A percentile compares a stretch with the other conserved stretches of the same genome.
These are phyloP conservation scores for Haplosporangium sp. DNA, from an alignment of 371 early-diverging fungal species.

Conservation along the genomic window DNA sequence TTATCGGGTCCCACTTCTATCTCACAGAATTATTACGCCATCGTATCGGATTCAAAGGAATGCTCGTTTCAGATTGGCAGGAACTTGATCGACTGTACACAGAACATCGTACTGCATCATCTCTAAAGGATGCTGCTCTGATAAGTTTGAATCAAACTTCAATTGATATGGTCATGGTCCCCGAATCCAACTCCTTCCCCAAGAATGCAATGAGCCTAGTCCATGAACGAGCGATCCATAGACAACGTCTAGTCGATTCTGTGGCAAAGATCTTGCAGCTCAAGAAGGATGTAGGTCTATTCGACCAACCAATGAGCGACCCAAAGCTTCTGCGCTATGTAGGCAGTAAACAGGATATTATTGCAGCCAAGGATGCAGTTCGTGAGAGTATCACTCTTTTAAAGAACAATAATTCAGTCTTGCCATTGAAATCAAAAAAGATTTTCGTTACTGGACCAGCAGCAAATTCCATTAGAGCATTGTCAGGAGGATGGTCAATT, in stretches of 20 bases:
- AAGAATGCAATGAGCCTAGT: slow-evolving; percentile 58
- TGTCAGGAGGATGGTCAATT: slow-evolving; percentile 72
- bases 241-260: slow-evolving; percentile 62
- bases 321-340: slow-evolving; percentile 40
- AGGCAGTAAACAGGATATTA: slow-evolving; percentile 59
- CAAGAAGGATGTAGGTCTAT: slow-evolving; percentile 68
- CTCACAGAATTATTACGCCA: slow-evolving; percentile 68
- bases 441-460: slow-evolving; percentile 67
- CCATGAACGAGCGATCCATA: slow-evolving; percentile 46
- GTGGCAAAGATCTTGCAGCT: slow-evolving; percentile 55
- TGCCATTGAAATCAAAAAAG: slow-evolving; percentile 60
- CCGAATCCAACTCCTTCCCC: slow-evolving; percentile 63
- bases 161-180: slow-evolving; percentile 78
- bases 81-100: slow-evolving; percentile 70
- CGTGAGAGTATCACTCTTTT: slow-evolving; percentile 71
- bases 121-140: slow-evolving; percentile 60
- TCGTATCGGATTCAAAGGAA: slow-evolving; percentile 69
- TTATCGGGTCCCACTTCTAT: slow-evolving; percentile 67
- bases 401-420: slow-evolving; percentile 61
- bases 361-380: slow-evolving; percentile 61
- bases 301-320: slow-evolving; percentile 61
- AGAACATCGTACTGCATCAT: slow-evolving; percentile 62
- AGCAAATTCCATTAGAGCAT: slow-evolving; percentile 57
- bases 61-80: slow-evolving; percentile 76
- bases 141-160: slow-evolving; percentile 65